These are phyloP conservation scores for Xylaria sp. DNA, from an alignment of 2,329 filamentous ascomycete genomes.

Conservation along the genomic window DNA sequence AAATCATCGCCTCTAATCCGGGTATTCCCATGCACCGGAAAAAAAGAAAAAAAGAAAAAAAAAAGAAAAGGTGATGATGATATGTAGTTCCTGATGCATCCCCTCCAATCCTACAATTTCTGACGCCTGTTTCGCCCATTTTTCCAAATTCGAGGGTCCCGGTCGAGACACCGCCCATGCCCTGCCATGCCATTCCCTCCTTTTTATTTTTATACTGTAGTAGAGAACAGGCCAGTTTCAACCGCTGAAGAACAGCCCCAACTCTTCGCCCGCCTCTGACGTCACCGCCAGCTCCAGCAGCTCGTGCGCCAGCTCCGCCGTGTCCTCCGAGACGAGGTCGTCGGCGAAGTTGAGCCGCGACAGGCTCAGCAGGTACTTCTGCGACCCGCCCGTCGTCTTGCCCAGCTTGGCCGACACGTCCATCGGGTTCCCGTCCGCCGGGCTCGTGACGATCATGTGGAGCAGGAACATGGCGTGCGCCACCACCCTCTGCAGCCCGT, in stretches of 20 bases:
- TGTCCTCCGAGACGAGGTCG: conserved; percentile 81
- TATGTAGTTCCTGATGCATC: neutral
- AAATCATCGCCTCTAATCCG: neutral
- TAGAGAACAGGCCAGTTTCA: conserved; percentile 27
- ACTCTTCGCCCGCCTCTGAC: conserved; percentile 69
- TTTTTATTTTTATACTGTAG: neutral
- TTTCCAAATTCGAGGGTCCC: neutral
- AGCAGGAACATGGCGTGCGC: conserved; percentile 60
- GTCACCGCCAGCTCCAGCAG: conserved; percentile 84
- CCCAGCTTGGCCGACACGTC: conserved; percentile 78
- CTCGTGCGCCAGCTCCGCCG: conserved; percentile 82
- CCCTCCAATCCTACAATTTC: neutral
- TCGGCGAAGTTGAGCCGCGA: conserved; percentile 85
- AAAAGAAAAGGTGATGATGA: neutral
- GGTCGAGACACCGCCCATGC: neutral
- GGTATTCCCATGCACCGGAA: neutral
- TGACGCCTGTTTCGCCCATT: neutral
- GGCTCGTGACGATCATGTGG: conserved; percentile 62
- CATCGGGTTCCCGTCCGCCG: conserved; percentile 55
- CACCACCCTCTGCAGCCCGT: conserved; percentile 58
- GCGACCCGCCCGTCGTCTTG: conserved; percentile 74
- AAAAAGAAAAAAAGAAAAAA: neutral
- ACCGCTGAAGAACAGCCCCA: conserved; percentile 53
- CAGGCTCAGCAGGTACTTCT: conserved; percentile 84
- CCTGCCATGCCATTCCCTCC: neutral